phyloP scores from a whole-genome alignment of 345 rosid genomes.

The Salix brachista region DNA sequence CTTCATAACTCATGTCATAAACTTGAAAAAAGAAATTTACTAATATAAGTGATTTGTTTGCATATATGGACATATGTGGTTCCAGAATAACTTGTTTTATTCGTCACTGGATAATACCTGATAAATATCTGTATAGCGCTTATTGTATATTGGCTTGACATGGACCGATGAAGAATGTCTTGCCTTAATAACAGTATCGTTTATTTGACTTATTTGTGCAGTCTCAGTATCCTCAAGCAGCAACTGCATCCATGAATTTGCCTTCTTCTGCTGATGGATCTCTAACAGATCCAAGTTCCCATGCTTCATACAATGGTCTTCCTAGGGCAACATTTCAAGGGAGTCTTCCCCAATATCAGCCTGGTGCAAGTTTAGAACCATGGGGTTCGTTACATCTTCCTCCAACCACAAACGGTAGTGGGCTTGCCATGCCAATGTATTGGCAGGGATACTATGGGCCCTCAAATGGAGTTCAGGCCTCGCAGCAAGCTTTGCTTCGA shows the following conservation, averaged over 20 bases:
- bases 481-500: conserved; percentile 37
- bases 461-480: conserved; percentile 28
- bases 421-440: conserved; percentile 44
- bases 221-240: conserved; percentile 40
- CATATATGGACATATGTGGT: background rate
- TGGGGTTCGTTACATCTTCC: conserved; percentile 27
- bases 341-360: conserved; percentile 32
- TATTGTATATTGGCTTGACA: background rate
- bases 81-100: background rate
- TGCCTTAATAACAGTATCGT: background rate
- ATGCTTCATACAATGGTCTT: conserved; percentile 19
- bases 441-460: conserved; percentile 47
- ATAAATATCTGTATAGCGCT: background rate
- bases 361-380: conserved; percentile 28
- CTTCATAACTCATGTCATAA: background rate
- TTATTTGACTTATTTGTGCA: conserved; percentile 17
- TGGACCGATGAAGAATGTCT: background rate
- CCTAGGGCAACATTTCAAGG: conserved; percentile 31
- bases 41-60: background rate
- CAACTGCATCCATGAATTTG: conserved; percentile 24
- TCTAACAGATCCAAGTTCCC: conserved; percentile 21
- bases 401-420: conserved; percentile 24
- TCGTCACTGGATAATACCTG: background rate
- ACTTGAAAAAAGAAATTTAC: background rate
- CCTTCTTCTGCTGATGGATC: conserved; percentile 32